A percentile compares a stretch with the other conserved stretches of the same genome.
These are phyloP conservation scores for Fusarium domesticum DNA, from an alignment of 2,329 filamentous ascomycete species.

Conservation along the genomic window DNA sequence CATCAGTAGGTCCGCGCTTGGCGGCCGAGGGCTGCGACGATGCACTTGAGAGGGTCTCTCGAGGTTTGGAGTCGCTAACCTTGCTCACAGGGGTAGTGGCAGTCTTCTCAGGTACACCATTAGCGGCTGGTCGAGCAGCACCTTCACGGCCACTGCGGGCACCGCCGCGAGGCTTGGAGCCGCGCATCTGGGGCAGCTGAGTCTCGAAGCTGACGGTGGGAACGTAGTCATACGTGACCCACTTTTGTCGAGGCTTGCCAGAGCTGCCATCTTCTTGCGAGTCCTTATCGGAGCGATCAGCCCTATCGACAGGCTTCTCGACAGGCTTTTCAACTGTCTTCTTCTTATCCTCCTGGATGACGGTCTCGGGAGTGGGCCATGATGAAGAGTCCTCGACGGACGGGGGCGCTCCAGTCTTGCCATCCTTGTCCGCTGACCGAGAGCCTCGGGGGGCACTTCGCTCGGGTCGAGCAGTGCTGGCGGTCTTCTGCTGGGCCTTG, in stretches of 20 bases:
- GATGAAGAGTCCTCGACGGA: constrained; percentile 72
- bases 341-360: constrained; percentile 67
- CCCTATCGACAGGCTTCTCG: constrained; percentile 62
- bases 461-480: constrained; percentile 40
- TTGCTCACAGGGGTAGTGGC: constrained; percentile 31
- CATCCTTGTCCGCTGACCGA: constrained; percentile 44
- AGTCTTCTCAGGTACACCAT: constrained; percentile 39
- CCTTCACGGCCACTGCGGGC: constrained; percentile 41
- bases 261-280: constrained; percentile 48
- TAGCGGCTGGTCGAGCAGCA: constrained; percentile 35
- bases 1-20: constrained; percentile 48
- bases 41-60: constrained; percentile 38
- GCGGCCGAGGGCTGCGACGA: constrained; percentile 36
- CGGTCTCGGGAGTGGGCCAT: constrained; percentile 89
- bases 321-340: constrained; percentile 59
- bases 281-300: constrained; percentile 62
- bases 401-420: constrained; percentile 45
- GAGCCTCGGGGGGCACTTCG: constrained; percentile 48
- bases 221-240: constrained; percentile 79
- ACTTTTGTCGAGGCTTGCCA: constrained; percentile 61
- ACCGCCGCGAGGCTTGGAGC: constrained; percentile 50
- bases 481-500: constrained; percentile 43
- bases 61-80: constrained; percentile 33
- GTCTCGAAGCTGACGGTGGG: constrained; percentile 86
- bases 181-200: constrained; percentile 59